A percentile compares a stretch with the other conserved stretches of the same genome.
Evolutionary conservation across 768 basidiomycete genomes (phyloP).

Genomic region (Rhodotorula kratochvilovae): DNA sequence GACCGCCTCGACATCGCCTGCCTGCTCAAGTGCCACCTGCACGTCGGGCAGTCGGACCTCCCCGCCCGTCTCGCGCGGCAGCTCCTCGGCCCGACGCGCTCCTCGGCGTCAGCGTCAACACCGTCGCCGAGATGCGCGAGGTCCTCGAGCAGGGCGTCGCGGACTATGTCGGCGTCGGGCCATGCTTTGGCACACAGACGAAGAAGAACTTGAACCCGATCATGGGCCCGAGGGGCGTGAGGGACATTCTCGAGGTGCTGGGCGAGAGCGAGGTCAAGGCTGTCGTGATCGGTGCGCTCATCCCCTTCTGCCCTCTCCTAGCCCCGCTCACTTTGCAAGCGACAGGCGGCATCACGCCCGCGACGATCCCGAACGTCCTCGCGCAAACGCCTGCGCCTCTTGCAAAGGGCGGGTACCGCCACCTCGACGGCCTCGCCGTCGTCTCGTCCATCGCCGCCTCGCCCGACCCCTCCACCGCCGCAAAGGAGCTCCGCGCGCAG

Average conservation of each 20-base stretch:
- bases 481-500: slow-evolving; percentile 45
- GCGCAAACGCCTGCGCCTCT: slow-evolving; percentile 56
- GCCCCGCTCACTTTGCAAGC: neutral
- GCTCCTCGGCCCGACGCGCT: slow-evolving; percentile 69
- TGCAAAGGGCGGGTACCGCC: slow-evolving; percentile 44
- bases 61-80: slow-evolving; percentile 59
- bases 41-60: slow-evolving; percentile 86
- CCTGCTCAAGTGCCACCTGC: slow-evolving; percentile 59
- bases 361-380: slow-evolving; percentile 69
- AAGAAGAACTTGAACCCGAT: slow-evolving; percentile 65
- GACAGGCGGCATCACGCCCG: slow-evolving; percentile 79
- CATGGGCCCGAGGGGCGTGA: slow-evolving; percentile 69
- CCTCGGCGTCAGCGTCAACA: slow-evolving; percentile 76
- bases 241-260: slow-evolving; percentile 61
- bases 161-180: slow-evolving; percentile 84
- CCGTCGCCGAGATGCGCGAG: slow-evolving; percentile 58
- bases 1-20: slow-evolving; percentile 67
- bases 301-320: neutral
- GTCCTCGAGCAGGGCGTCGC: slow-evolving; percentile 62
- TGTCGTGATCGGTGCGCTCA: slow-evolving; percentile 73
- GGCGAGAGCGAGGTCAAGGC: slow-evolving; percentile 63
- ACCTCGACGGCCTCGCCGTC: slow-evolving; percentile 77
- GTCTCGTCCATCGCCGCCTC: slow-evolving; percentile 81
- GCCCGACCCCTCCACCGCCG: slow-evolving; percentile 42
- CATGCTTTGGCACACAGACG: slow-evolving; percentile 73